These are phyloP conservation scores for Zymoseptoria brevis DNA, from an alignment of 2,329 filamentous ascomycete species.

Conservation along the genomic window DNA sequence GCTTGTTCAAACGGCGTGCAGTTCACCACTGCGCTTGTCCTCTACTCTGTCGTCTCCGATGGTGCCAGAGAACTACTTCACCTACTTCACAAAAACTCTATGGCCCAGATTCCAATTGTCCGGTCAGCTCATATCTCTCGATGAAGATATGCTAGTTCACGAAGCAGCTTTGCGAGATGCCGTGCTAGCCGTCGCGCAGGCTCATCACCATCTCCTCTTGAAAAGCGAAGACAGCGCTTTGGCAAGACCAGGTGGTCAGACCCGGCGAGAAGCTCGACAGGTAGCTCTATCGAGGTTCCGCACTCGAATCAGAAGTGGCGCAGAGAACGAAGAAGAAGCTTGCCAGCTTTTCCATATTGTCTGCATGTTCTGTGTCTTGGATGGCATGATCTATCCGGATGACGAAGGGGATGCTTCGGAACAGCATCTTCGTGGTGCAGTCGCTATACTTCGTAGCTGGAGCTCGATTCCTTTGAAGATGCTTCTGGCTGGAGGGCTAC, in stretches of 20 bases:
- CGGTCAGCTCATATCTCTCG: constrained; percentile 1
- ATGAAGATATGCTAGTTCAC: constrained; percentile 3
- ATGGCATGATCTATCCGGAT: constrained; percentile 3
- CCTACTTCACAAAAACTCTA: constrained; percentile 3
- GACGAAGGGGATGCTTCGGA: constrained; percentile 1
- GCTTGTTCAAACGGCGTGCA: not conserved
- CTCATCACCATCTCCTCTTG: constrained; percentile 2
- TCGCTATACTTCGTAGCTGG: constrained; percentile 2
- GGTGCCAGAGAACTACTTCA: not conserved
- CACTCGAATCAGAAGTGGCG: constrained; percentile 2
- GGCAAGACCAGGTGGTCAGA: not conserved
- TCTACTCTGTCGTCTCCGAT: not conserved
- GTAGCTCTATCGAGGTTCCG: constrained; percentile 4
- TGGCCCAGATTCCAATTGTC: constrained; percentile 5
- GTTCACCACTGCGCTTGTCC: not conserved
- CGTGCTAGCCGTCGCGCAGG: constrained; percentile 5
- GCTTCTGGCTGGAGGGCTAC: not conserved
- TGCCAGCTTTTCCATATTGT: constrained; percentile 1
- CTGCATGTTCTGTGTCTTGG: constrained; percentile 6
- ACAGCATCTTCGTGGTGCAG: constrained; percentile 3
- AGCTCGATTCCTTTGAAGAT: not conserved
- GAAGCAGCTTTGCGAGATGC: constrained; percentile 1
- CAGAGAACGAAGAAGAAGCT: constrained; percentile 1
- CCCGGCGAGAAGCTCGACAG: constrained; percentile 2
- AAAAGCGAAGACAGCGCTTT: not conserved